phyloP scores from a whole-genome alignment of 208 protist genomes.

The Leishmania martiniquensis region DNA sequence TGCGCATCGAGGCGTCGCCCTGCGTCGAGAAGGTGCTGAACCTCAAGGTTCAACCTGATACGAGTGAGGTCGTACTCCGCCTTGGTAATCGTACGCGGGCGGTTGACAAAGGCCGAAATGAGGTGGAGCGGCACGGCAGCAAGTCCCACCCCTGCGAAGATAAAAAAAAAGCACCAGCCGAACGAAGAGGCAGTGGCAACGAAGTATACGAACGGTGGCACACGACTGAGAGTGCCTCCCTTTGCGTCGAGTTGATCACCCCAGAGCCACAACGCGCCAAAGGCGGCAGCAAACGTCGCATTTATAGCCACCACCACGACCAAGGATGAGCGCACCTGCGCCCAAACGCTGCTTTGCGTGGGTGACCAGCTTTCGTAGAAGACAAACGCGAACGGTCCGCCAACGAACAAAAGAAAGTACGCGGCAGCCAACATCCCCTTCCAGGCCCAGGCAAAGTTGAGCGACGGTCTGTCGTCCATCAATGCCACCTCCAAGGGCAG shows the following conservation, averaged over 20 bases:
- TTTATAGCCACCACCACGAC: constrained; percentile 12
- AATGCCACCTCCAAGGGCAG: constrained; percentile 93
- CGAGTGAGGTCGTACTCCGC: constrained; percentile 75
- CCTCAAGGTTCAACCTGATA: constrained; percentile 62
- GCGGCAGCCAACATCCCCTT: constrained; percentile 25
- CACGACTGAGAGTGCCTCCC: constrained; percentile 16
- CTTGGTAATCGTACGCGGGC: constrained; percentile 76
- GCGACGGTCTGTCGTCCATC: constrained; percentile 22
- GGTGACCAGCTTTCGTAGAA: constrained; percentile 90
- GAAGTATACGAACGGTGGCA: constrained; percentile 68
- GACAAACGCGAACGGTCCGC: constrained; percentile 86
- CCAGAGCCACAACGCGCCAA: constrained; percentile 34
- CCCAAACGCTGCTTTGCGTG: constrained; percentile 23
- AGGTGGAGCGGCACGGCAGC: constrained; percentile 89
- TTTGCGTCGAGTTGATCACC: constrained; percentile 15
- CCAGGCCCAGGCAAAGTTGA: constrained; percentile 34
- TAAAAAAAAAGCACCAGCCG: constrained; percentile 87
- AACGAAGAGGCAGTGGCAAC: constrained; percentile 60
- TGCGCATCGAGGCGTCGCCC: constrained; percentile 65
- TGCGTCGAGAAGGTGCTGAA: constrained; percentile 65
- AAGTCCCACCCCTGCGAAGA: constrained; percentile 95
- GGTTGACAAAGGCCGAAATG: constrained; percentile 63
- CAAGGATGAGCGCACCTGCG: constrained; percentile 28
- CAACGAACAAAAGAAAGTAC: constrained; percentile 48
- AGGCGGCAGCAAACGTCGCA: constrained; percentile 13